phyloP scores from a whole-genome alignment of 1,284 basidiomycete species.

The Ustilago trichophora region DNA sequence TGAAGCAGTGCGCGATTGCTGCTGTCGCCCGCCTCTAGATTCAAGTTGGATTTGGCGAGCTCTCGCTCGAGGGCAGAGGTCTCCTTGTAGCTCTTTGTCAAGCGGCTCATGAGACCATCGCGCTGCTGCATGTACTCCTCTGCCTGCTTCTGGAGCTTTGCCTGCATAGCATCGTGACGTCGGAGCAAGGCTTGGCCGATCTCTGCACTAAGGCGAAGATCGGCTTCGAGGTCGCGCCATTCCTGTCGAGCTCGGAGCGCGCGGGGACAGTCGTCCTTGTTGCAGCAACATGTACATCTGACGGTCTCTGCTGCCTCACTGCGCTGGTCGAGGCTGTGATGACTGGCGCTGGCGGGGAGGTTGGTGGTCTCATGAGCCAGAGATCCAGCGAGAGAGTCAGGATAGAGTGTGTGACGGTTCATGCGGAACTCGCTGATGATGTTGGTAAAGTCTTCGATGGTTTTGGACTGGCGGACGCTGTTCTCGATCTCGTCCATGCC shows the following conservation, averaged over 20 bases:
- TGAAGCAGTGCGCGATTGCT: conserved; percentile 78
- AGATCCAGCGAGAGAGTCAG: conserved; percentile 28
- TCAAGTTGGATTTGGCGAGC: conserved; percentile 80
- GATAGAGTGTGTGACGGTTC: conserved; percentile 43
- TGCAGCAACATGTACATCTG: conserved; percentile 59
- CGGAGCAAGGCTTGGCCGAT: conserved; percentile 88
- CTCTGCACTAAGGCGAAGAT: conserved; percentile 72
- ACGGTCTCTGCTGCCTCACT: conserved; percentile 23
- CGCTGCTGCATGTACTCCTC: conserved; percentile 63
- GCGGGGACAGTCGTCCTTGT: conserved; percentile 51
- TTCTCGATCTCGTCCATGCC: conserved; percentile 52
- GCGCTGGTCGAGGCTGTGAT: conserved; percentile 32
- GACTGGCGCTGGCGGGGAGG: conserved; percentile 18
- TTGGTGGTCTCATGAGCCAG: conserved; percentile 1
- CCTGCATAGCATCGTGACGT: conserved; percentile 84
- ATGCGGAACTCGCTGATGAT: conserved; percentile 61
- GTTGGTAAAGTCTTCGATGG: conserved; percentile 62
- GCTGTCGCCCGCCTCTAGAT: conserved; percentile 81
- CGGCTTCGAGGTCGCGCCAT: conserved; percentile 62
- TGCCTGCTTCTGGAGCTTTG: conserved; percentile 68
- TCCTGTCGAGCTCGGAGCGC: conserved; percentile 56
- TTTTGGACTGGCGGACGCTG: conserved; percentile 51
- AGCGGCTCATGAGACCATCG: conserved; percentile 54
- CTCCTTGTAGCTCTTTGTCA: conserved; percentile 54
- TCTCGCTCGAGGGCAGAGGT: conserved; percentile 70